Base-by-base conservation (phyloP, 768 basidiomycete genomes). In the Krasilnikovozyma curviuscula region DNA sequence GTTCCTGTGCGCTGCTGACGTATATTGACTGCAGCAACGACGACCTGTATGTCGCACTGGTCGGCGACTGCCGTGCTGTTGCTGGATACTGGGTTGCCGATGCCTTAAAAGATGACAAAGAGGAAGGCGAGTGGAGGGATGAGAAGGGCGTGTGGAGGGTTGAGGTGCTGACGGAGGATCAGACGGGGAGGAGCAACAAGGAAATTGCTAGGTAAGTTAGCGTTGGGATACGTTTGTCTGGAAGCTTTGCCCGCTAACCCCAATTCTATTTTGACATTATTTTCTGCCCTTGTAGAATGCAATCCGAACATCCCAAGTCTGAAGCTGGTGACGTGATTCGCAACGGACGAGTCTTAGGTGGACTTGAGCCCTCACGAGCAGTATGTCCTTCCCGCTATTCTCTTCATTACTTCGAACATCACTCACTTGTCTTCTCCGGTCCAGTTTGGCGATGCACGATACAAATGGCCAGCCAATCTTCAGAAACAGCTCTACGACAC, bases 11-110 rank as follows among this genome's bases (percentile, higher is more conserved):
- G 1, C 67, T 98, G 47, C 70, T 89, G 63, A 79, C 88, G 0
- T 63, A 89, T 39, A 73, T 98, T 49, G 91, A 97, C 61, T 82
- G 83, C 0, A 76, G 79, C 6, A 72, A 80, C 50, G 73, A 71
- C 38, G 77, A 86, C 60, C 63, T 97, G 24, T 91, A 93, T 57
- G 76, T 97, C 29, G 91, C 91, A 8, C 78, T 78, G 56, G 79
- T 86, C 5, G 93, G 93, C 0, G 93, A 98, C 61, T 82, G 83
- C 60, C 75, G 93, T 40, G 93, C 93, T 12, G 86, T 98, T 6
- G 89, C 91, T 19, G 93, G 93, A 18, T 73, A 84, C 31, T 89
- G 83, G 81, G 78, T 83, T 54, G 72, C 75, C 43, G 71, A 71
- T 4, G 64, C 62, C 35, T 37, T 7, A n/a, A 10, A n/a, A 12